Base-by-base conservation (phyloP, 441 rosid genomes). In the Bruguiera hainesii region DNA sequence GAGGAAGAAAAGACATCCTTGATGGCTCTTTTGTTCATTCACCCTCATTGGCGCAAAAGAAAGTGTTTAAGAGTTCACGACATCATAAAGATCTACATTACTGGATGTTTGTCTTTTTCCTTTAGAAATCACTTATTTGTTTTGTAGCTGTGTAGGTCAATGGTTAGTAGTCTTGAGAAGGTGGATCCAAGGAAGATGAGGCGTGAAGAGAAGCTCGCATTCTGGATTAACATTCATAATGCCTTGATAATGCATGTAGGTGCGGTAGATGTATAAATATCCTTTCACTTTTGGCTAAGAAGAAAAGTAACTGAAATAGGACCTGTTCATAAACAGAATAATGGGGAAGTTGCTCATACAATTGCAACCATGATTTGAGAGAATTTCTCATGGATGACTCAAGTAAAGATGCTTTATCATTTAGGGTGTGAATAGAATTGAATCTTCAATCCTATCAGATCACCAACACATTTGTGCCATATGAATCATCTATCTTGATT, bases 191-290 rank as follows among this genome's bases (percentile, higher is more conserved):
- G 70, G 67, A 83, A 82, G 75, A 81, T 92, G 98, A 92, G 80
- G 75, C 89, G 96, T 0, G 91, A 87, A 78, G 89, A 85, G 83
- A 86, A 83, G 83, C 91, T 87, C 18, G 84, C 91, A 15, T 87
- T 89, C 79, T 89, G 88, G 96, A 83, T 87, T 66, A 89, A 89
- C 75, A 76, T 87, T 71, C 90, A 89, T 79, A 90, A 90, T 80
- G 89, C 96, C 50, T 75, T 90, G 73, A 81, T 83, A 76, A 87
- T 90, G 96, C 96, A 92, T 75, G 95, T 88, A 87, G 55, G 85
- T 50, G 42, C 50, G n/a, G 29, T 20, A 49, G 53, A 63, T 68
- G 42, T 63, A 67, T 66, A 16, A 67, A 11, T 56, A 53, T 58
- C 58, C 31, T 56, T 29, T 23, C 2, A 66, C 20, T 65, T 61